Percentiles rank a stretch among this genome's conserved stretches.
Conservation (phyloP, 768 basidiomycete species). For the Lepiota venenata region DNA sequence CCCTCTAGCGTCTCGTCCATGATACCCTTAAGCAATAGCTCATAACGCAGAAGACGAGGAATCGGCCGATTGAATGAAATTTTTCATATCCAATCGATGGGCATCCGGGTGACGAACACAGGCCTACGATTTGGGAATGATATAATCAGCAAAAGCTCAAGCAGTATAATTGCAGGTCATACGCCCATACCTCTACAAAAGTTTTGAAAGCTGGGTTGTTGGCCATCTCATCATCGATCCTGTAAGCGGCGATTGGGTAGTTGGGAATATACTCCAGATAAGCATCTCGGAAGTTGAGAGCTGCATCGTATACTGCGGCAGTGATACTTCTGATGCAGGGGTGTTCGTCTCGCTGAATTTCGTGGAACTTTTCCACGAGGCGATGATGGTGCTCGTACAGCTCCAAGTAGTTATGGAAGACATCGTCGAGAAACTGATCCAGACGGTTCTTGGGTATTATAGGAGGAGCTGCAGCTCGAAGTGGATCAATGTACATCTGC, state of each 20-base stretch:
- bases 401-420: constrained; percentile 85
- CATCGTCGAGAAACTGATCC: constrained; percentile 76
- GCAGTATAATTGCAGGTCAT: constrained; percentile 17
- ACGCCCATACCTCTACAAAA: constrained; percentile 69
- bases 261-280: constrained; percentile 95
- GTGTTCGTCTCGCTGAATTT: constrained; percentile 86
- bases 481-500: constrained; percentile 32
- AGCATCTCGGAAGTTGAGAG: constrained; percentile 87
- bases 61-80: constrained; percentile 92
- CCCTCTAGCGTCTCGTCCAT: constrained; percentile 68
- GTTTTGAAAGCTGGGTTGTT: constrained; percentile 76
- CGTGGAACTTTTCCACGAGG: constrained; percentile 77
- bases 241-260: constrained; percentile 87
- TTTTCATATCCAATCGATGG: constrained; percentile 86
- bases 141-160: background rate
- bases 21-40: constrained; percentile 78
- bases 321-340: constrained; percentile 78
- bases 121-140: constrained; percentile 23
- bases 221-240: constrained; percentile 85
- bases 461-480: constrained; percentile 70
- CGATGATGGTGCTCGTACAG: constrained; percentile 71
- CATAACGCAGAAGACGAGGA: constrained; percentile 85
- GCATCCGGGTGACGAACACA: constrained; percentile 68
- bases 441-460: constrained; percentile 72
- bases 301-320: constrained; percentile 82